Evolutionary conservation across 2,329 filamentous ascomycete species (phyloP).

Genomic region (Fusarium mangiferae): DNA sequence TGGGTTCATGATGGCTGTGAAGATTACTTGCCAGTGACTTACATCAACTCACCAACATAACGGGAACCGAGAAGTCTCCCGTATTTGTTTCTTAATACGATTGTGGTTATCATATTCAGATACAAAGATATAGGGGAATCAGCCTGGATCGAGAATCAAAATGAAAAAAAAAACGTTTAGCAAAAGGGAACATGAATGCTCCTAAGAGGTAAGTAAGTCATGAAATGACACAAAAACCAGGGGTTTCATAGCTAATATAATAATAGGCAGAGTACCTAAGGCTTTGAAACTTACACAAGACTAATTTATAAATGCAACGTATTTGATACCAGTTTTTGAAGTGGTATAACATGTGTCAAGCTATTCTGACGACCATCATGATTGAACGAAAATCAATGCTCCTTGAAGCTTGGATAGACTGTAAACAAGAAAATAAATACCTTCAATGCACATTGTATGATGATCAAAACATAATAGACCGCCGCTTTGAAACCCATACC

Average conservation of each 20-base stretch:
- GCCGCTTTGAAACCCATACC: background rate
- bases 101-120: background rate
- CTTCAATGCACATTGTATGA: too few relatives aligned
- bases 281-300: too few relatives aligned
- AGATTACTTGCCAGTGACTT: background rate
- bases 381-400: background rate
- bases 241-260: too few relatives aligned
- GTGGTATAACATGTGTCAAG: too few relatives aligned
- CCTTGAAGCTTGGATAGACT: background rate
- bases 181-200: rapidly evolving
- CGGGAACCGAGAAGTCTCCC: too few relatives aligned
- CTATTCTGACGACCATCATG: background rate
- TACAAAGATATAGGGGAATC: rapidly evolving
- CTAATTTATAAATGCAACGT: too few relatives aligned
- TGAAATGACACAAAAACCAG: background rate
- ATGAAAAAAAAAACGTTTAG: background rate
- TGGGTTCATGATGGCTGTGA: background rate
- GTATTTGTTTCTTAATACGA: background rate
- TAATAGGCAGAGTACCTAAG: too few relatives aligned
- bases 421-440: too few relatives aligned
- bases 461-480: background rate
- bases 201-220: rapidly evolving
- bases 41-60: background rate
- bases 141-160: rapidly evolving
- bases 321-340: too few relatives aligned